Evolutionary conservation across 805 yeast genomes (phyloP), one percentile per base, ranked within the genome.

Genomic region (Candida easanensis): DNA sequence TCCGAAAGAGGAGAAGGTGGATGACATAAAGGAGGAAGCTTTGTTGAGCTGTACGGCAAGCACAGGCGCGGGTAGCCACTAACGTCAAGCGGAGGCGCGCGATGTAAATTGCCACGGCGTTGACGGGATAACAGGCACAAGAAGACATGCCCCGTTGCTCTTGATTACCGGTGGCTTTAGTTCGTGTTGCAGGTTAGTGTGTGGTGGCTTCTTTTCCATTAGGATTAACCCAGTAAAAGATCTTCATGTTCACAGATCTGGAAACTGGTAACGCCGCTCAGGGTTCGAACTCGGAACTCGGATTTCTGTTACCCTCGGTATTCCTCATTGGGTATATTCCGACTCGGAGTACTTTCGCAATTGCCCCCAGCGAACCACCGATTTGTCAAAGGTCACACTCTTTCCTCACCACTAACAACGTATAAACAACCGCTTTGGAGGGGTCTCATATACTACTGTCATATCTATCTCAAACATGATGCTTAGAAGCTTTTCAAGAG

Each of bases 51-150:
- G 38, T 36, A 42, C 49, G 52, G 49, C 41, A 45, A 25, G 41
- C 26, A 33, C 35, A 35, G 44, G 45, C 45, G 49, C 46, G 44
- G 22, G 18, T 9, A 38, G 18, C 50, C 50, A 33, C 46, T 45
- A 49, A 49, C 52, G 52, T 49, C 48, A 49, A 46, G 38, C 27
- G 48, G 34, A 38, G 31, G 52, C 52, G 45, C 33, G 19, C 26
- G 26, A n/a, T n/a, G n/a, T n/a, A n/a, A 13, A 9, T n/a, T 9
- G n/a, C 30, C 30, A 26, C 30, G n/a, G n/a, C n/a, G n/a, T n/a
- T n/a, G n/a, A n/a, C n/a, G n/a, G n/a, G n/a, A n/a, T n/a, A n/a
- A n/a, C n/a, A n/a, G n/a, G n/a, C n/a, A n/a, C n/a, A n/a, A n/a
- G n/a, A n/a, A n/a, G n/a, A n/a, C n/a, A n/a, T n/a, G n/a, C n/a